phyloP scores from a whole-genome alignment of 768 basidiomycete genomes.

The Pholiota molesta region DNA sequence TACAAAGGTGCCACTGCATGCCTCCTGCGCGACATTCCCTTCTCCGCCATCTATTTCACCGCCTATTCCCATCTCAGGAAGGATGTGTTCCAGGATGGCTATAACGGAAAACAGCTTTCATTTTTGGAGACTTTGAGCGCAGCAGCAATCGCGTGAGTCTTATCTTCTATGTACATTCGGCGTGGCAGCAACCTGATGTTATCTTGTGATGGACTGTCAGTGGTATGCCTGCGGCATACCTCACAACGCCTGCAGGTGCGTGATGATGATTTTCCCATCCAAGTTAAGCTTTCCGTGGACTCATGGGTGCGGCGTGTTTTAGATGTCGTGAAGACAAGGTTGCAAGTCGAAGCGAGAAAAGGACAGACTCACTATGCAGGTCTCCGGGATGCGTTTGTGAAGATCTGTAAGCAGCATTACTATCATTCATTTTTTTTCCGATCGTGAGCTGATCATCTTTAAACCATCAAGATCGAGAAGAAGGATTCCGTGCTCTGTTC shows the following conservation, averaged over 20 bases:
- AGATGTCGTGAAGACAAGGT: constrained; percentile 97
- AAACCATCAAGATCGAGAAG: constrained; percentile 57
- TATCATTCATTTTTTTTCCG: background rate
- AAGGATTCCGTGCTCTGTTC: constrained; percentile 88
- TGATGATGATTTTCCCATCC: constrained; percentile 19
- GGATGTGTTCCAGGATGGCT: constrained; percentile 94
- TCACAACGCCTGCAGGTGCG: constrained; percentile 87
- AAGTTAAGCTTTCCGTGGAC: constrained; percentile 10
- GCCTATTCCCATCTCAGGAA: constrained; percentile 89
- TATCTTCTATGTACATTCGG: constrained; percentile 14
- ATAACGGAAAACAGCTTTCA: constrained; percentile 89
- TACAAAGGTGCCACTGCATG: constrained; percentile 95
- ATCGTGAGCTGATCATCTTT: constrained; percentile 10
- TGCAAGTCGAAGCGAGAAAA: constrained; percentile 90
- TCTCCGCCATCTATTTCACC: constrained; percentile 92
- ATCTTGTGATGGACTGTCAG: constrained; percentile 43
- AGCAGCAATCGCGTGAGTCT: constrained; percentile 79
- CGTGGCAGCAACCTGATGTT: constrained; percentile 30
- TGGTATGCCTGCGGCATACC: constrained; percentile 96
- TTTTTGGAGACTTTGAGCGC: constrained; percentile 88
- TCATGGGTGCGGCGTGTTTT: background rate
- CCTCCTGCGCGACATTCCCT: constrained; percentile 93
- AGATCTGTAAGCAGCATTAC: constrained; percentile 68
- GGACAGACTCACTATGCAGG: constrained; percentile 95
- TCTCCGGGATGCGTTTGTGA: constrained; percentile 83